Evolutionary conservation across 2,329 filamentous ascomycete genomes (phyloP), one percentile per base, ranked within the genome.

Genomic region (Alternaria viburni): DNA sequence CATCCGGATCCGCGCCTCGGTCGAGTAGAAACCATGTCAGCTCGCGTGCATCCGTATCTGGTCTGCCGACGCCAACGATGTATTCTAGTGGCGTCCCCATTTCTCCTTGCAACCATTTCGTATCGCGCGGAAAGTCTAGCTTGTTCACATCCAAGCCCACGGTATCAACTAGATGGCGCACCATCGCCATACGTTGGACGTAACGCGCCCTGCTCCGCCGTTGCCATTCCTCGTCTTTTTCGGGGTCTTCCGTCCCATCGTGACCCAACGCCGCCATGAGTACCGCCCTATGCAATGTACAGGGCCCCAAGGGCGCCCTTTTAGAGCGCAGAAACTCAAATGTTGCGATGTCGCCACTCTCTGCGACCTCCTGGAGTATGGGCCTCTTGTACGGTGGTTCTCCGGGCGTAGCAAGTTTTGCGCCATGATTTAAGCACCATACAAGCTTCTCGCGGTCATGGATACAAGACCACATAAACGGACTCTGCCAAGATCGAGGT

Each of bases 21-120:
- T 57, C 55, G n/a, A 57, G 44, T 19, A 57, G 19, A 13, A 57
- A 26, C 55, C 45, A 57, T 15, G 55, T 57, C 45, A 57, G 23
- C 1, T 57, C 55, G 21, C 55, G 28, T 6, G 28, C n/a, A 50
- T 57, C 28, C 21, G 12, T 25, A 1, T 49, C 11, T 19, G 19
- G 15, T 15, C 11, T 23, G 13, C 30, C 25, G 6, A 26, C 6
- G 44, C 26, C 9, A 19, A 19, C 23, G n/a, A 50, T 30, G 26
- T 50, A 49, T 8, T 19, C 13, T 15, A 57, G 26, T 19, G 55
- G 55, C 10, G 55, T 49, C 13, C 55, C 55, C 25, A 15, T 10
- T 23, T 32, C 43, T 10, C 45, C 28, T 25, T 13, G 25, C n/a
- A 17, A 10, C 21, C 41, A 21, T 41, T 36, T 43, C 5, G 17